phyloP scores from a whole-genome alignment of 345 rosid genomes.

The Noccaea bulbosa region DNA sequence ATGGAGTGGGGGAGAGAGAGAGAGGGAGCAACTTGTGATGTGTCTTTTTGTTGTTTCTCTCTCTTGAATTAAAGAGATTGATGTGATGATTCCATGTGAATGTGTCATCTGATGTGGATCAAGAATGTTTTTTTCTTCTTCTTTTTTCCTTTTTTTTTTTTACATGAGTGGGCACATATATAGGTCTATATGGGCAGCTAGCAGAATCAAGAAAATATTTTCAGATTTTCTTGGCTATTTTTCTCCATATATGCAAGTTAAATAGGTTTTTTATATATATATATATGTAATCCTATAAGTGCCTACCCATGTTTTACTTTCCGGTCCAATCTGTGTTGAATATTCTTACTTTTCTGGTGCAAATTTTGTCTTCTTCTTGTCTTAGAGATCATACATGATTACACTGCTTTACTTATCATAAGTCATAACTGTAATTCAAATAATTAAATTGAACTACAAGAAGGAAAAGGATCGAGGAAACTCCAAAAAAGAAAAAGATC shows the following conservation, averaged over 20 bases:
- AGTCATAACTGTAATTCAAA: slow-evolving; percentile 33
- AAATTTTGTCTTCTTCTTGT: slow-evolving; percentile 39
- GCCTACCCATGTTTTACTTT: slow-evolving; percentile 38
- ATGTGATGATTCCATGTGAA: slow-evolving; percentile 46
- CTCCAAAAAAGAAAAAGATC: not conserved
- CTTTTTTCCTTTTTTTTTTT: not conserved
- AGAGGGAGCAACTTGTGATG: slow-evolving; percentile 43
- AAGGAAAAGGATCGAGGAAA: not conserved
- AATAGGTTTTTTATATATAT: slow-evolving; percentile 21
- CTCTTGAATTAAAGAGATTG: slow-evolving; percentile 42
- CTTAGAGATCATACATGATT: slow-evolving; percentile 40
- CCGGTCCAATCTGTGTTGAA: slow-evolving; percentile 35
- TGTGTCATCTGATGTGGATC: slow-evolving; percentile 46
- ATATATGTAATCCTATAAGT: slow-evolving; percentile 29
- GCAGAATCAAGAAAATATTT: slow-evolving; percentile 44
- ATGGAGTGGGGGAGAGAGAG: slow-evolving; percentile 34
- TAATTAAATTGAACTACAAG: slow-evolving; percentile 6
- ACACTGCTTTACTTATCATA: slow-evolving; percentile 29
- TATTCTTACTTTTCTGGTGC: slow-evolving; percentile 43
- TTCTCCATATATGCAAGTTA: slow-evolving; percentile 32
- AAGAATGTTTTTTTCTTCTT: slow-evolving; percentile 29
- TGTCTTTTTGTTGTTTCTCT: slow-evolving; percentile 46
- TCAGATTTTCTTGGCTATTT: slow-evolving; percentile 41
- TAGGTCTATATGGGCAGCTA: slow-evolving; percentile 34
- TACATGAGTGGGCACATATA: slow-evolving; percentile 46